Evolutionary conservation across 1,284 basidiomycete species (phyloP).

Genomic region (Polyporus tsugae): DNA sequence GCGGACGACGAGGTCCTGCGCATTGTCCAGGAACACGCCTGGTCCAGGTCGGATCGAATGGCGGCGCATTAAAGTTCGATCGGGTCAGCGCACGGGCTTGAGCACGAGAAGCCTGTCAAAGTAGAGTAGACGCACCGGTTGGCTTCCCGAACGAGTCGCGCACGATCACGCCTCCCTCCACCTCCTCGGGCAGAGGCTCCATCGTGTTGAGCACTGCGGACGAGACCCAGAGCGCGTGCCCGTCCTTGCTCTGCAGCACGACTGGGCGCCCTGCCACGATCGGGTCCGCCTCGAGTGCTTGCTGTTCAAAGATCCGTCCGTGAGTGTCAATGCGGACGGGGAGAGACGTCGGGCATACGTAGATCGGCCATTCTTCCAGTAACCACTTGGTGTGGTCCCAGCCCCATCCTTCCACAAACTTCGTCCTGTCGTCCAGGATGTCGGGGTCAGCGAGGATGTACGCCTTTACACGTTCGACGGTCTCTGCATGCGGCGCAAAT

Average conservation of each 20-base stretch:
- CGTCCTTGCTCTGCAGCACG: slow-evolving; percentile 85
- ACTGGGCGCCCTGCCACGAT: slow-evolving; percentile 74
- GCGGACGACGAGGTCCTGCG: slow-evolving; percentile 69
- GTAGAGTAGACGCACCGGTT: slow-evolving; percentile 62
- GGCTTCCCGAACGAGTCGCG: slow-evolving; percentile 75
- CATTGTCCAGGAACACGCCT: slow-evolving; percentile 80
- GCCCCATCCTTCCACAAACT: slow-evolving; percentile 83
- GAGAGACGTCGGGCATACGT: slow-evolving; percentile 53
- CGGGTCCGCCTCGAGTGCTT: slow-evolving; percentile 76
- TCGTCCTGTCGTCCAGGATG: slow-evolving; percentile 60
- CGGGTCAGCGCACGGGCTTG: neutral
- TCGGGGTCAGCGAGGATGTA: slow-evolving; percentile 71
- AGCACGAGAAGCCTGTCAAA: neutral
- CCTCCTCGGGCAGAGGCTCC: slow-evolving; percentile 65
- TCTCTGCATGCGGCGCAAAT: slow-evolving; percentile 51
- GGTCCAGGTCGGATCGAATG: slow-evolving; percentile 16
- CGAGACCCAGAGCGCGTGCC: slow-evolving; percentile 91
- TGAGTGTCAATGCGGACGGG: neutral
- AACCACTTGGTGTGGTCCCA: slow-evolving; percentile 93
- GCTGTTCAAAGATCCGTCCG: slow-evolving; percentile 48
- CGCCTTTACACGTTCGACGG: slow-evolving; percentile 67
- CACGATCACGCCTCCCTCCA: slow-evolving; percentile 86
- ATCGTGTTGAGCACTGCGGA: slow-evolving; percentile 64
- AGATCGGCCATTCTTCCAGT: slow-evolving; percentile 73
- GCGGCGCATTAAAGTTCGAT: slow-evolving; percentile 19